A percentile compares a stretch with the other conserved stretches of the same genome.
These are phyloP conservation scores for Pachysandra terminalis DNA, from an alignment of 164 flowering plant genomes.

Conservation along the genomic window DNA sequence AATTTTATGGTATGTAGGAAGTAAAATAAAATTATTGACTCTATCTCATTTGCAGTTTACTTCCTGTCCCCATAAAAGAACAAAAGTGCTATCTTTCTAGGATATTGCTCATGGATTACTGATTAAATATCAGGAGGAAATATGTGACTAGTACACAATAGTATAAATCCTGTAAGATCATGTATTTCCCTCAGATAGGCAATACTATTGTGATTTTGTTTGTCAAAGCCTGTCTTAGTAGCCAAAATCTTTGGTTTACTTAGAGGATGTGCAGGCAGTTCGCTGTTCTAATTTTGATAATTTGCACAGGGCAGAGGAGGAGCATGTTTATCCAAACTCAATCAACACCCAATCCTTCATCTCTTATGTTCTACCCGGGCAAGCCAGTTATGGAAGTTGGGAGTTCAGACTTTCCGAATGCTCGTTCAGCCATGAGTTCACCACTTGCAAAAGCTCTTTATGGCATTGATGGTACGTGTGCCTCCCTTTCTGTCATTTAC, in stretches of 20 bases:
- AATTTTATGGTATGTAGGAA: neutral
- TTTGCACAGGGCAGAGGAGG: conserved; percentile 74
- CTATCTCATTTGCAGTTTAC: neutral
- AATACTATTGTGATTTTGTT: too few relatives aligned
- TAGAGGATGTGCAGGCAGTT: neutral
- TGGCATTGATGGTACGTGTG: conserved; percentile 70
- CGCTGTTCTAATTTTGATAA: neutral
- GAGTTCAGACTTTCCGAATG: conserved; percentile 91
- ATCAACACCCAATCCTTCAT: conserved; percentile 88
- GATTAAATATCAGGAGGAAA: too few relatives aligned
- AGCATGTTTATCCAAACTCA: conserved; percentile 93
- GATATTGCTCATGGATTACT: neutral
- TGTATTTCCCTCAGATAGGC: too few relatives aligned
- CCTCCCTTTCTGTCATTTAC: neutral
- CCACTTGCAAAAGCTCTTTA: conserved; percentile 76
- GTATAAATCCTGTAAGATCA: too few relatives aligned
- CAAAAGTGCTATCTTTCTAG: neutral
- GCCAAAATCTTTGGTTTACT: neutral
- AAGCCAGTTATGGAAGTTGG: conserved; percentile 93
- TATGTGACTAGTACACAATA: too few relatives aligned
- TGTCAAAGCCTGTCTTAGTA: neutral
- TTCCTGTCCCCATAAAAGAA: neutral
- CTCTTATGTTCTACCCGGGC: conserved; percentile 93
- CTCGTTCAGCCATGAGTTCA: conserved; percentile 84
- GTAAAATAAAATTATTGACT: neutral